Base-by-base conservation (phyloP, 2,329 filamentous ascomycete genomes). In the Hypoxylon sp. region DNA sequence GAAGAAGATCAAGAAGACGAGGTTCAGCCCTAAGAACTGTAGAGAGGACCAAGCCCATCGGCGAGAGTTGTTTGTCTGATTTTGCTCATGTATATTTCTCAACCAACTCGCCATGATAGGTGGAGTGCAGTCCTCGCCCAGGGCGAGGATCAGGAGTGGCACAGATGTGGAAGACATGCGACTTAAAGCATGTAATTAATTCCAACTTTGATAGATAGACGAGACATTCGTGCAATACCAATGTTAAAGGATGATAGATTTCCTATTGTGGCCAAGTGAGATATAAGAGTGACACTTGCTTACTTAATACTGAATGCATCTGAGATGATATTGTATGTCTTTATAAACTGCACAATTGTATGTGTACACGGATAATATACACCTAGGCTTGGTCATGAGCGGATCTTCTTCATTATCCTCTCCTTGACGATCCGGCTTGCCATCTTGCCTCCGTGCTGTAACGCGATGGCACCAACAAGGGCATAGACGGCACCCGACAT, bases 401-500 rank as follows among this genome's bases (percentile, higher is more conserved):
- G 62, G 24, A 83, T 41, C 63, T 71, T 77, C 68, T 77, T 81
- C 72, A 97, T 78, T 76, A 97, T 89, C 77, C 89, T 88, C 70
- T 97, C 91, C 74, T 88, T 87, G 48, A 92, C 88, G 55, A 96
- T 79, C 76, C 87, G 85, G 68, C 89, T 90, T 60, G 94, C 93
- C 57, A 91, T 86, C 46, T 89, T 88, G 37, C 90, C 91, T 48
- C 95, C 95, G 70, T 91, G 89, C 77, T 97, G 93, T 73, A 99
- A 81, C n/a, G 93, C 89, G 55, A 99, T 79, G 10, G 95, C 95
- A 20, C 95, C 95, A 46, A 98, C 81, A 57, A 99, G 90, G 47
- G 94, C 92, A 75, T 93, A 92, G 57, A 99, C 73, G 3, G 92
- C 87, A 65, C 93, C 89, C 50, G 90, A 87, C 57, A 97, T 81